Conservation (phyloP, 2,329 filamentous ascomycete species). For the Ophiocordyceps camponoti-floridani region DNA sequence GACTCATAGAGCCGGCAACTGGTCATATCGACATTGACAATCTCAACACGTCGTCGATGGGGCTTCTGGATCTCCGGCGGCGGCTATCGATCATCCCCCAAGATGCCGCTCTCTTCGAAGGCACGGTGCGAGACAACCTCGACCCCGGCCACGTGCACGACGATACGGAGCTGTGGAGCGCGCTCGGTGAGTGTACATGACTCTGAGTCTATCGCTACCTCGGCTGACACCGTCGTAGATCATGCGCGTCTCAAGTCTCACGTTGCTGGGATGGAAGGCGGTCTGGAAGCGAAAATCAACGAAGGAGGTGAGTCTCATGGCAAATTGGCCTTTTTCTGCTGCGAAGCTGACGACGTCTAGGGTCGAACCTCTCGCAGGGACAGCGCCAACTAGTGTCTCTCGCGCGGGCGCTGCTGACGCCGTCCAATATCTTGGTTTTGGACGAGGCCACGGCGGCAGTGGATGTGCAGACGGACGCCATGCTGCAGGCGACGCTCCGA, state of each 20-base stretch:
- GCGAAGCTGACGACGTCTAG: conserved; percentile 21
- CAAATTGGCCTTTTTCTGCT: not conserved
- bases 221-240: conserved; percentile 30
- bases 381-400: conserved; percentile 89
- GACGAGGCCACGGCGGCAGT: conserved; percentile 84
- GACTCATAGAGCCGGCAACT: conserved; percentile 75
- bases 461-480: conserved; percentile 49
- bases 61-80: conserved; percentile 71
- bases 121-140: conserved; percentile 82
- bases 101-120: conserved; percentile 90
- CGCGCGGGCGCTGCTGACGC: conserved; percentile 81
- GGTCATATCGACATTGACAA: conserved; percentile 81
- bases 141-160: conserved; percentile 91
- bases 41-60: conserved; percentile 78
- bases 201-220: not conserved
- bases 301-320: conserved; percentile 65
- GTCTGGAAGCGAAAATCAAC: conserved; percentile 75
- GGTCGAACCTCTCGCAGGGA: conserved; percentile 87
- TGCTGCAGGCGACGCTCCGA: conserved; percentile 46
- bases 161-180: conserved; percentile 94
- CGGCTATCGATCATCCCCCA: conserved; percentile 94
- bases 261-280: conserved; percentile 68
- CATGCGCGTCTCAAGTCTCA: conserved; percentile 90
- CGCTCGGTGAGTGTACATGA: conserved; percentile 48
- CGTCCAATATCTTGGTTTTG: conserved; percentile 89